A percentile compares a stretch with the other conserved stretches of the same genome.
Conservation (phyloP, 2,329 filamentous ascomycete species). For the Metarhizium guizhouense region DNA sequence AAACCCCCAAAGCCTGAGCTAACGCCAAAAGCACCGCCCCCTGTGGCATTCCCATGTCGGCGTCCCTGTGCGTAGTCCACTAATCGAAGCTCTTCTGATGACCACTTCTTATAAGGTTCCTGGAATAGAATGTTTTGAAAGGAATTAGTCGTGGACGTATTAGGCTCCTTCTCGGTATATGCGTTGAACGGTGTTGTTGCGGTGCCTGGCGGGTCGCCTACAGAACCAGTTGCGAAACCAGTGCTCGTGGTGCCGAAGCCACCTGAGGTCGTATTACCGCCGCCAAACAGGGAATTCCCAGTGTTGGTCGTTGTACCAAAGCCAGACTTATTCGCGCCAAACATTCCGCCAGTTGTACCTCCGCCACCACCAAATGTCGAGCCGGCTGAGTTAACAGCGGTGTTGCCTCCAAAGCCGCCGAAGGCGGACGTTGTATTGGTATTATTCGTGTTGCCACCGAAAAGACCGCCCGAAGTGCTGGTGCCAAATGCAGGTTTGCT, state of each 20-base stretch:
- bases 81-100: constrained; percentile 72
- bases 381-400: constrained; percentile 21
- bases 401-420: constrained; percentile 31
- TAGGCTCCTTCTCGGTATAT: constrained; percentile 64
- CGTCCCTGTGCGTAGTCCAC: constrained; percentile 85
- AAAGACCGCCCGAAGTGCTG: constrained; percentile 33
- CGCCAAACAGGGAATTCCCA: constrained; percentile 39
- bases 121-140: constrained; percentile 77
- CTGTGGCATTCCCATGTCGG: constrained; percentile 72
- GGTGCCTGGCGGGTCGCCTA: constrained; percentile 59
- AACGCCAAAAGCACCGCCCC: constrained; percentile 76
- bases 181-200: constrained; percentile 60
- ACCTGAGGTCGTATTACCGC: constrained; percentile 21
- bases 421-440: constrained; percentile 23
- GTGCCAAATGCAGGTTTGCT: constrained; percentile 44
- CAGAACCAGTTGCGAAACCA: constrained; percentile 31
- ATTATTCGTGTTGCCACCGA: constrained; percentile 31
- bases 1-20: constrained; percentile 43
- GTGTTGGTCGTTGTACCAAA: constrained; percentile 37
- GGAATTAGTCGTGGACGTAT: constrained; percentile 43
- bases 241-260: constrained; percentile 34
- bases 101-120: constrained; percentile 79
- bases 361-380: constrained; percentile 31
- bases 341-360: constrained; percentile 37
- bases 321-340: constrained; percentile 42